Evolutionary conservation across 1,284 basidiomycete genomes (phyloP).

Genomic region (Sanghuangporus sanghuang): DNA sequence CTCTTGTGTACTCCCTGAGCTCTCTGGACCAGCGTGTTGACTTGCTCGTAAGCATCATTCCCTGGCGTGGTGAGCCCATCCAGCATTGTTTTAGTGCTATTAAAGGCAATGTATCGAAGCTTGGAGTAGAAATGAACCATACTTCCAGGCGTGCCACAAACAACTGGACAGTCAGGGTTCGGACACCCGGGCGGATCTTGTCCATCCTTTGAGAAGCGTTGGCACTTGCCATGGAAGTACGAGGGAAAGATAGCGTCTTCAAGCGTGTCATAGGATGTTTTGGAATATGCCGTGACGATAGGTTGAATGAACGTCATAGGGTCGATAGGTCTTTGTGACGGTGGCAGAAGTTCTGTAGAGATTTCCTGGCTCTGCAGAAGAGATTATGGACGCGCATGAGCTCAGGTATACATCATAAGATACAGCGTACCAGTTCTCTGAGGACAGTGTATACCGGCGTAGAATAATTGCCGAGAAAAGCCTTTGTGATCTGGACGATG

Average conservation of each 20-base stretch:
- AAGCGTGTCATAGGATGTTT: constrained; percentile 39
- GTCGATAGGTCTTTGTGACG: constrained; percentile 28
- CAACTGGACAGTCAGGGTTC: constrained; percentile 68
- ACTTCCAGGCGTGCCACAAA: constrained; percentile 76
- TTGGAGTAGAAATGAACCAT: constrained; percentile 59
- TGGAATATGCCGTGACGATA: constrained; percentile 40
- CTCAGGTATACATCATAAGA: background rate
- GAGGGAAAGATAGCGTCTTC: constrained; percentile 52
- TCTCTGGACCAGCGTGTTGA: constrained; percentile 35
- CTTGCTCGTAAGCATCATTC: constrained; percentile 35
- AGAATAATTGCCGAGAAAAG: constrained; percentile 47
- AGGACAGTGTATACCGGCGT: constrained; percentile 33
- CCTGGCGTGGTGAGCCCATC: constrained; percentile 31
- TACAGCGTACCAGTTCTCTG: constrained; percentile 33
- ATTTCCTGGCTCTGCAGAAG: constrained; percentile 33
- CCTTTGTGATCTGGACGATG: constrained; percentile 51
- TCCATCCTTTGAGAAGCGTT: constrained; percentile 36
- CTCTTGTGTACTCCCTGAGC: constrained; percentile 18
- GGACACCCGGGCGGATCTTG: constrained; percentile 64
- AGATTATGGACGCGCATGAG: background rate
- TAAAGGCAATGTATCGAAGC: constrained; percentile 46
- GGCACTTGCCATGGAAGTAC: constrained; percentile 74
- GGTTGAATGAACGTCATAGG: constrained; percentile 39
- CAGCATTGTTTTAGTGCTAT: constrained; percentile 36
- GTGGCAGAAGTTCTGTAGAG: constrained; percentile 29